Base-by-base conservation (phyloP, 176 grass and related monocot species). In the Alloteropsis semialata region DNA sequence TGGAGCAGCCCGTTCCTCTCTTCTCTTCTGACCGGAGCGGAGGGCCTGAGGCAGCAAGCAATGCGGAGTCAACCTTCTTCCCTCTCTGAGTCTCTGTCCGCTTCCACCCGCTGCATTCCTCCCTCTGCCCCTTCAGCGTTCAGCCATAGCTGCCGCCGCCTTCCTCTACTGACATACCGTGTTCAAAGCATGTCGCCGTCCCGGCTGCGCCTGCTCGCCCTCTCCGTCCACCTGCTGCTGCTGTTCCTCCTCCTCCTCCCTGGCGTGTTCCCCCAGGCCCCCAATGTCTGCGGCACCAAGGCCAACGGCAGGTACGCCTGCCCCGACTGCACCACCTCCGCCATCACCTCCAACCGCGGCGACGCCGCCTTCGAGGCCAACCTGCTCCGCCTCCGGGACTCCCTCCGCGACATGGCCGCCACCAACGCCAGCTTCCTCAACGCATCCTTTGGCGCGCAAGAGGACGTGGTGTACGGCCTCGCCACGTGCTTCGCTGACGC, bases 381-480 rank as follows among this genome's bases (percentile, higher is more conserved):
- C 56, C 29, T 88, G 27, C 79, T 80, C 24, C 55, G 69, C 38
- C 11, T 91, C 75, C 69, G 79, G 32, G 22, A 61, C 38, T 44
- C 53, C 78, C 24, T 88, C 24, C 74, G 17, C 3, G 15, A 22
- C 56, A 76, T 75, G 42, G n/a, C 14, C 4, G 3, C 53, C 10
- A 10, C 3, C 19, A 48, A 77, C 36, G 32, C 53, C 41, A 51
- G 51, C 41, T 91, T 84, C 75, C 49, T 84, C 43, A 91, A 81
- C 59, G n/a, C 27, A 8, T 71, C 76, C 38, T 80, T 75, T 25
- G 56, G 33, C 10, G 24, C 13, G 0, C 44, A 11, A 2, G 63
- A 10, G 1, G 60, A 84, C 58, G 30, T 62, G 24, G 74, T 91
- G 30, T 87, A 88, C 44, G 75, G 80, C 29, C 85, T 91, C 32